A percentile compares a stretch with the other conserved stretches of the same genome.
These are phyloP conservation scores for Eragrostis tef DNA, from an alignment of 202 grass and related monocot genomes.

Conservation along the genomic window DNA sequence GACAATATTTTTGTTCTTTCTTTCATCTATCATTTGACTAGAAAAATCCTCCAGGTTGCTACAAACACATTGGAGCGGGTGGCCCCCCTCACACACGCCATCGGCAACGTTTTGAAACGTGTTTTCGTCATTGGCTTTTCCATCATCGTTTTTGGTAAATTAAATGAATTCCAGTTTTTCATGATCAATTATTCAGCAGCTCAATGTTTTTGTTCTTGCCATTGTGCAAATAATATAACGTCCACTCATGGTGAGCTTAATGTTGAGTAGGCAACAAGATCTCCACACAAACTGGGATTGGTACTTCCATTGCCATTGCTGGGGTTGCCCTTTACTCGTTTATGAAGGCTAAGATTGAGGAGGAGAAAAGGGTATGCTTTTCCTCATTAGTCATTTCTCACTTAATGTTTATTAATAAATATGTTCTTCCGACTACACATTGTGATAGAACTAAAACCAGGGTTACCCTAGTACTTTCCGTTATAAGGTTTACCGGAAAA, in stretches of 20 bases:
- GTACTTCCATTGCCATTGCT: slow-evolving; percentile 78
- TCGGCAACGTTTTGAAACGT: slow-evolving; percentile 94
- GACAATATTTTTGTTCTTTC: slow-evolving; percentile 26
- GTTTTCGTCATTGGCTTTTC: slow-evolving; percentile 96
- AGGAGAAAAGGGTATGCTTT: slow-evolving; percentile 79
- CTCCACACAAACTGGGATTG: slow-evolving; percentile 86
- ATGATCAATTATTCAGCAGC: slow-evolving; percentile 16
- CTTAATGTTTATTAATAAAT: slow-evolving; percentile 25
- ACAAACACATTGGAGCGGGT: slow-evolving; percentile 94
- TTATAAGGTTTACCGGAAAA: slow-evolving; percentile 1
- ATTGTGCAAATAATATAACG: slow-evolving; percentile 3
- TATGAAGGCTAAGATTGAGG: slow-evolving; percentile 87
- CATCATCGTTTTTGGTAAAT: slow-evolving; percentile 78
- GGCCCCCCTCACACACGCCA: slow-evolving; percentile 85
- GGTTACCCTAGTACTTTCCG: background rate
- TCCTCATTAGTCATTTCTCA: background rate
- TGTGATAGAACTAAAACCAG: background rate
- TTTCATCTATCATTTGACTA: slow-evolving; percentile 36
- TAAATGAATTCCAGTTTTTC: slow-evolving; percentile 29
- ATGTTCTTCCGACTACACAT: slow-evolving; percentile 3
- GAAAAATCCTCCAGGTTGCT: slow-evolving; percentile 59
- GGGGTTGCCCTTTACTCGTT: slow-evolving; percentile 88
- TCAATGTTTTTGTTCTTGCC: slow-evolving; percentile 18
- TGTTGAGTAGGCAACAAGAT: slow-evolving; percentile 81
- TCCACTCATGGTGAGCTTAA: slow-evolving; percentile 29